Conservation (phyloP, 257 asterid genomes). For the Echium plantagineum region DNA sequence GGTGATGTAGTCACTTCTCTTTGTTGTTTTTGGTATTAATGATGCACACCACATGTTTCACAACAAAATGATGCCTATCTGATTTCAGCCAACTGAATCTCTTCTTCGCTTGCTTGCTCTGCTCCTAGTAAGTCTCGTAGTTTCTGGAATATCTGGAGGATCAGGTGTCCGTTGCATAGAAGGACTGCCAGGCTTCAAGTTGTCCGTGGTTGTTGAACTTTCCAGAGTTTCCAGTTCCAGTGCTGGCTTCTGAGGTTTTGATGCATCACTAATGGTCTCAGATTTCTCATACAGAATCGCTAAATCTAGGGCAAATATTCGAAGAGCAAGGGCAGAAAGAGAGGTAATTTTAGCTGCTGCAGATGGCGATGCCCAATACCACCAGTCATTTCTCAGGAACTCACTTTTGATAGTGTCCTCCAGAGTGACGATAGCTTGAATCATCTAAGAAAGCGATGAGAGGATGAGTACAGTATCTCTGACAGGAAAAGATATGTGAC, state of each 20-base stretch:
- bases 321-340: slow-evolving; percentile 11
- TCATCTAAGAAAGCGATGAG: not conserved
- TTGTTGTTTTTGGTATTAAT: not conserved
- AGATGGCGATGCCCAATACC: slow-evolving; percentile 3
- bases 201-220: slow-evolving; percentile 21
- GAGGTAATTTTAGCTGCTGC: slow-evolving; percentile 7
- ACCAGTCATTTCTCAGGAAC: slow-evolving; percentile 3
- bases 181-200: slow-evolving; percentile 32
- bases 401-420: slow-evolving; percentile 2
- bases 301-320: slow-evolving; percentile 31
- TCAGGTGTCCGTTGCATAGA: slow-evolving; percentile 35
- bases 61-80: not conserved
- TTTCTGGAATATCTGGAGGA: slow-evolving; percentile 45
- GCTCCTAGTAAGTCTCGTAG: slow-evolving; percentile 51
- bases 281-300: slow-evolving; percentile 70
- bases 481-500: not conserved
- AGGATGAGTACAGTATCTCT: not conserved
- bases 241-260: slow-evolving; percentile 23
- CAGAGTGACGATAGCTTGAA: not conserved
- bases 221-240: slow-evolving; percentile 32
- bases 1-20: slow-evolving; percentile 1
- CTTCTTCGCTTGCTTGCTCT: slow-evolving; percentile 60
- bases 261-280: slow-evolving; percentile 13
- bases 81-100: slow-evolving; percentile 29
- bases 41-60: slow-evolving; percentile 1